These are phyloP conservation scores for Xylaria palmicola DNA, from an alignment of 495 filamentous ascomycete species.

Conservation along the genomic window DNA sequence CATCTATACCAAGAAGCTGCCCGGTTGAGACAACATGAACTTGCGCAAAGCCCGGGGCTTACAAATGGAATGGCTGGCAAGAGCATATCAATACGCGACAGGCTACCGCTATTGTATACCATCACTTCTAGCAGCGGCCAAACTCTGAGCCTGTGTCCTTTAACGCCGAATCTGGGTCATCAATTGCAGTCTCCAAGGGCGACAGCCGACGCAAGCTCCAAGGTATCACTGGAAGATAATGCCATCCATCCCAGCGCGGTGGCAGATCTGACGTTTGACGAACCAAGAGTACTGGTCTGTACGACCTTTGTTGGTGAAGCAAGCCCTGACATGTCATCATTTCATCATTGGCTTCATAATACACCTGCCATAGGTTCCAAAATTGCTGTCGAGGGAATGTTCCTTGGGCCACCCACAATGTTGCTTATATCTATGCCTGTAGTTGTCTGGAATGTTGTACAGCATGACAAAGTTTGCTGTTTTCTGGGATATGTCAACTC, in stretches of 20 bases:
- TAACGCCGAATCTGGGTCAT: conserved; percentile 32
- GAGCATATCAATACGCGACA: conserved; percentile 33
- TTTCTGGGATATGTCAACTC: conserved; percentile 56
- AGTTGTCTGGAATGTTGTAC: conserved; percentile 54
- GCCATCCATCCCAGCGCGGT: conserved; percentile 41
- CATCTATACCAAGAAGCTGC: conserved; percentile 51
- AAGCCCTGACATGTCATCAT: conserved; percentile 56
- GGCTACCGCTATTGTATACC: conserved; percentile 47
- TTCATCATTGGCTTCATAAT: conserved; percentile 57
- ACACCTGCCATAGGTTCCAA: conserved; percentile 47
- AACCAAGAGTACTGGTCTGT: conserved; percentile 53
- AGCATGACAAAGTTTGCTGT: conserved; percentile 57
- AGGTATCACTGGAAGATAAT: conserved; percentile 35
- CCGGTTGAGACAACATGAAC: conserved; percentile 40
- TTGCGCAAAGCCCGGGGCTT: conserved; percentile 36
- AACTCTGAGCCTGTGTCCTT: conserved; percentile 44
- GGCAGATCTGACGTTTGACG: conserved; percentile 51
- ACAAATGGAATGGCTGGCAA: conserved; percentile 44
- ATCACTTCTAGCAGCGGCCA: conserved; percentile 49
- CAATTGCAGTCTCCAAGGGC: conserved; percentile 43
- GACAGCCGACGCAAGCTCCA: conserved; percentile 37
- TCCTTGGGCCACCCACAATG: conserved; percentile 57
- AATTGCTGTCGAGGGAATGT: conserved; percentile 58
- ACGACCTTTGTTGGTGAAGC: conserved; percentile 58
- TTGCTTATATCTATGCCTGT: conserved; percentile 57